These are phyloP conservation scores for Hypoxylon trugodes DNA, from an alignment of 495 filamentous ascomycete genomes.

Conservation along the genomic window DNA sequence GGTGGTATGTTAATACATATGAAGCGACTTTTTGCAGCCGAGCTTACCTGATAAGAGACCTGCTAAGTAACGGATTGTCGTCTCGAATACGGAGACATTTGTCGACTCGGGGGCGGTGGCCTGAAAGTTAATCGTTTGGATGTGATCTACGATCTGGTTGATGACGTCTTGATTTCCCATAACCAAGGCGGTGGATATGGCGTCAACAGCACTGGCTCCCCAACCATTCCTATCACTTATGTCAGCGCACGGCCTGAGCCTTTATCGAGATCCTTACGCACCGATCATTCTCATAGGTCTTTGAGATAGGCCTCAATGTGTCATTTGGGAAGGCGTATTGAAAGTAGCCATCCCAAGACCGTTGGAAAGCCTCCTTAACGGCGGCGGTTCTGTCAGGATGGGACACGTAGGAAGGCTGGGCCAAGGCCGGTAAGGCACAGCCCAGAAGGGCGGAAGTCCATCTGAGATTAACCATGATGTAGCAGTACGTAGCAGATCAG, in stretches of 20 bases:
- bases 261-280: conserved; percentile 46
- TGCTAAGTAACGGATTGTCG: conserved; percentile 86
- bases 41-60: conserved; percentile 72
- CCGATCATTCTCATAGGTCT: conserved; percentile 73
- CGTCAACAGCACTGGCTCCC: conserved; percentile 87
- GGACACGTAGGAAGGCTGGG: conserved; percentile 40
- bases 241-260: conserved; percentile 21
- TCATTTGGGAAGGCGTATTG: conserved; percentile 83
- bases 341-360: conserved; percentile 84
- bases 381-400: conserved; percentile 62
- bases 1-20: neutral
- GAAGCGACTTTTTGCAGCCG: neutral
- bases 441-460: conserved; percentile 32
- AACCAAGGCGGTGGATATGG: conserved; percentile 79
- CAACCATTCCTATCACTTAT: conserved; percentile 72
- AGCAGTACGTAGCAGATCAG: conserved; percentile 5
- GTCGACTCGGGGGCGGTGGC: conserved; percentile 53
- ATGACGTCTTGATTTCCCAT: conserved; percentile 77
- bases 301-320: conserved; percentile 74
- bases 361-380: conserved; percentile 77
- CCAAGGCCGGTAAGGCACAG: conserved; percentile 29
- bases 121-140: conserved; percentile 74
- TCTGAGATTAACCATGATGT: conserved; percentile 33
- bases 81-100: conserved; percentile 83
- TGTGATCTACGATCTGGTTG: conserved; percentile 71